A percentile compares a stretch with the other conserved stretches of the same genome.
Conservation (phyloP, 192 early-diverging fungal species). For the Polychytrium aggregatum region DNA sequence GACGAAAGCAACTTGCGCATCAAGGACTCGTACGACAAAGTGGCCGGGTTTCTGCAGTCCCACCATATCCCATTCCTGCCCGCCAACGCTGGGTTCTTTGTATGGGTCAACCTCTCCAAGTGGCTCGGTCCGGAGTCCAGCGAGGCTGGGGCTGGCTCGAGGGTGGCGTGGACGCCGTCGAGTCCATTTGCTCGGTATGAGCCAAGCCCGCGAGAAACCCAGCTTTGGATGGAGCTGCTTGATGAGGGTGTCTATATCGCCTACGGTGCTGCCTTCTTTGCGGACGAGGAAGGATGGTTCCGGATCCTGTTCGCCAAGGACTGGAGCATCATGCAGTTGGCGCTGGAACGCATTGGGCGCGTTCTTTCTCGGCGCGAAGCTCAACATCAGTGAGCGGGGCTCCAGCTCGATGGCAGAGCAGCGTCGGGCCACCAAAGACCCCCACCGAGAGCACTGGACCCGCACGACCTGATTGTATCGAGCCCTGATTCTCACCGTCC, state of each 20-base stretch:
- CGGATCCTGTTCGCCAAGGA: constrained; percentile 10
- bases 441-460: too few relatives aligned
- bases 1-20: constrained; percentile 43
- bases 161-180: neutral
- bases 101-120: constrained; percentile 20
- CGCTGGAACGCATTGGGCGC: constrained; percentile 13
- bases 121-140: neutral
- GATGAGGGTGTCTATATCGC: constrained; percentile 52
- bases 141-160: neutral
- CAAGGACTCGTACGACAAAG: constrained; percentile 32
- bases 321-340: constrained; percentile 10
- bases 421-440: too few relatives aligned
- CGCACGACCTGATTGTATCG: too few relatives aligned
- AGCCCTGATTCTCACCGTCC: too few relatives aligned
- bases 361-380: too few relatives aligned
- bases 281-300: constrained; percentile 14
- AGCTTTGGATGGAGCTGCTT: constrained; percentile 6
- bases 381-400: too few relatives aligned
- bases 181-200: neutral
- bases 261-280: constrained; percentile 52
- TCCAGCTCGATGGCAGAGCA: too few relatives aligned
- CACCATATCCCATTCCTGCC: constrained; percentile 42
- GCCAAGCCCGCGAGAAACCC: too few relatives aligned
- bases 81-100: constrained; percentile 59
- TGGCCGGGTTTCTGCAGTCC: constrained; percentile 25